These are phyloP conservation scores for Ascochyta lentis DNA, from an alignment of 2,329 filamentous ascomycete genomes.

Conservation along the genomic window DNA sequence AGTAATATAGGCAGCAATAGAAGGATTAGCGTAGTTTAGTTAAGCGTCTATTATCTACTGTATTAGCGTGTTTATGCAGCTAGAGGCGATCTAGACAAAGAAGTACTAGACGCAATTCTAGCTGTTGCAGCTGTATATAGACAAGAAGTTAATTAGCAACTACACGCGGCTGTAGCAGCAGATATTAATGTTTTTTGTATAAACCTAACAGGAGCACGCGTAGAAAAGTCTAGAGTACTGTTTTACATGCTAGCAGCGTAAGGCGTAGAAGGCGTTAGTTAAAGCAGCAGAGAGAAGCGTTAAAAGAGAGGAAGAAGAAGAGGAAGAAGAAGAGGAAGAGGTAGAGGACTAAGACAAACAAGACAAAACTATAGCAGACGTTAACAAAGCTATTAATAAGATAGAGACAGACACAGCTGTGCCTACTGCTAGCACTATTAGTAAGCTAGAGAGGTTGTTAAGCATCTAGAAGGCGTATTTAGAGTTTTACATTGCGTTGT, in stretches of 20 bases:
- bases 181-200: constrained; percentile 9
- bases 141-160: neutral
- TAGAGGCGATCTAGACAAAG: constrained; percentile 13
- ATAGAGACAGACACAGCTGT: neutral
- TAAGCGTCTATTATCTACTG: neutral
- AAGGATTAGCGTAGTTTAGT: no score
- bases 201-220: constrained; percentile 8
- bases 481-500: constrained; percentile 28
- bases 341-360: neutral
- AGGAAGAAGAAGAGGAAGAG: neutral
- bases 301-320: no score
- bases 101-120: no score
- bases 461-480: constrained; percentile 21
- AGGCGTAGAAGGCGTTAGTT: neutral
- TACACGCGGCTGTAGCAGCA: neutral
- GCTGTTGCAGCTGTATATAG: no score
- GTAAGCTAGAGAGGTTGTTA: neutral
- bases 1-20: no score
- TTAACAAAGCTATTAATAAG: neutral
- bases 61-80: constrained; percentile 18
- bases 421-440: neutral
- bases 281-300: neutral
- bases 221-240: constrained; percentile 5
- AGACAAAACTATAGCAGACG: neutral
- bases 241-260: constrained; percentile 18